phyloP scores from a whole-genome alignment of 2,329 filamentous ascomycete species.

The Cryphonectria nitschkei region DNA sequence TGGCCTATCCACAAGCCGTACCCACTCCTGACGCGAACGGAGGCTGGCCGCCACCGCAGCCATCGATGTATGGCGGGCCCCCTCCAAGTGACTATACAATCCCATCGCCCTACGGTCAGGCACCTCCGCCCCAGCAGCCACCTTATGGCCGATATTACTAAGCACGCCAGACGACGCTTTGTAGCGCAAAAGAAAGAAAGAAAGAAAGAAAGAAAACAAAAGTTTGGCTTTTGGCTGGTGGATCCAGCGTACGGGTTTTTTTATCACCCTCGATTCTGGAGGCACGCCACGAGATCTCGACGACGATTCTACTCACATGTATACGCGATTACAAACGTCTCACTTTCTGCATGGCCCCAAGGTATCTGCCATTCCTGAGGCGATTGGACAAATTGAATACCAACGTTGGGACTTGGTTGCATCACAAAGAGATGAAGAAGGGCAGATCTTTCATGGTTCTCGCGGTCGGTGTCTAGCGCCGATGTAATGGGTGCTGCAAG shows the following conservation, averaged over 20 bases:
- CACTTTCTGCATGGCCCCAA: background rate
- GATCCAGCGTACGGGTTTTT: background rate
- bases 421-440: background rate
- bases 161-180: background rate
- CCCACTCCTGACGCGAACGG: conserved; percentile 24
- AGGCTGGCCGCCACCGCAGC: conserved; percentile 24
- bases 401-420: background rate
- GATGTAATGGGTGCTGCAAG: background rate
- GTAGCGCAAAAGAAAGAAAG: background rate
- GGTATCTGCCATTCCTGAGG: background rate
- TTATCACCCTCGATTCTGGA: background rate
- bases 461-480: background rate
- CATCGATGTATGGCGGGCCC: conserved; percentile 19
- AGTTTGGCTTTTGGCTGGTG: background rate
- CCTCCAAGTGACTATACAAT: conserved; percentile 21
- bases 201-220: too few relatives aligned
- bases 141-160: conserved; percentile 29
- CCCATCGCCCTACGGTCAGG: conserved; percentile 25
- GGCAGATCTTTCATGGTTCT: background rate
- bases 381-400: background rate
- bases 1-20: conserved; percentile 19
- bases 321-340: background rate
- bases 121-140: conserved; percentile 25
- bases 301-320: background rate
- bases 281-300: background rate